Evolutionary conservation across 805 yeast species (phyloP), one percentile per base, ranked within the genome.

Genomic region (Metschnikowia bowlesiae): DNA sequence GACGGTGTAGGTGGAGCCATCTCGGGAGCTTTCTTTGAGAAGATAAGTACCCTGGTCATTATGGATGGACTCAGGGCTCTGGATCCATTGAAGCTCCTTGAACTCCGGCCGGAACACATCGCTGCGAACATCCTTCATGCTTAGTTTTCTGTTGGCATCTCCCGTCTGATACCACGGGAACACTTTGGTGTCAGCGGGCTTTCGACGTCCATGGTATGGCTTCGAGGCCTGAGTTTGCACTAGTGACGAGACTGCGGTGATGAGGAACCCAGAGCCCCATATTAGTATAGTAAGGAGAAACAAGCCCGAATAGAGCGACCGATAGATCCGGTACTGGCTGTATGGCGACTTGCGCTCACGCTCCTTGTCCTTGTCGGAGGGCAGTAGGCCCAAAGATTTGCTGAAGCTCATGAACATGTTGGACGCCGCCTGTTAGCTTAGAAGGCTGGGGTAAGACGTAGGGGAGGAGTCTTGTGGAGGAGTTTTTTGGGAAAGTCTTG

Each of bases 21-120:
- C 69, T 1, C 79, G 76, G 5, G 50, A 57, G 6, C 56, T 58
- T 16, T 64, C 68, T 29, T 61, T 62, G 14, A 70, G 61, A 30
- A 87, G 76, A 62, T 78, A 89, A 7, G 88, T 78, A 5, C 96
- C 96, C 51, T 76, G 77, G 62, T 85, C 91, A 53, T 79, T 67
- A 10, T 57, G 54, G 8, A 68, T 60, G 0, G 85, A 78, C 26
- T 73, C 73, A 1, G 81, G 80, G 18, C 71, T 70, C 14, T 67
- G 70, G 41, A 88, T 79, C 96, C 96, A 89, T 63, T 86, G 92
- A 32, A 89, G 71, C 8, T 77, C 64, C 53, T 80, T 78, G 45
- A 60, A 66, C 13, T 69, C 65, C 0, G 94, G 85, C 0, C 62
- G 53, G 57, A 86, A 86, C 3, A 78, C 73, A 1, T 82, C 82